Evolutionary conservation across 352 stramenopile species (phyloP).

Genomic region (Pythium aquatile): DNA sequence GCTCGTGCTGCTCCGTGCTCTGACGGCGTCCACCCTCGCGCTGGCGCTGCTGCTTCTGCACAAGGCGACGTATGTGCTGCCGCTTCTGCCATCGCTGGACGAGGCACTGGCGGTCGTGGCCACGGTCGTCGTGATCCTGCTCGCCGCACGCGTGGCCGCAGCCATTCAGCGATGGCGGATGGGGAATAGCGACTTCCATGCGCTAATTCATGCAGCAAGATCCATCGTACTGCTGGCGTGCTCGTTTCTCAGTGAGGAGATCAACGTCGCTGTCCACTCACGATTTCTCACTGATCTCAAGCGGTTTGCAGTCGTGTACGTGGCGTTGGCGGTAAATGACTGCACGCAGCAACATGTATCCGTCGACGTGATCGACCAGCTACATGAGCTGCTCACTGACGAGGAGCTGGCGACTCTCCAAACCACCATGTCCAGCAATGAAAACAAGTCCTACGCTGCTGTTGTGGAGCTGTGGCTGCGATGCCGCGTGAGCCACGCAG

Average conservation of each 20-base stretch:
- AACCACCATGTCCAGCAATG: constrained; percentile 36
- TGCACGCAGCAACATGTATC: constrained; percentile 38
- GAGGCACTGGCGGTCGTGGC: constrained; percentile 40
- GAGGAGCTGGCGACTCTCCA: constrained; percentile 41
- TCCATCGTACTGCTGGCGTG: constrained; percentile 34
- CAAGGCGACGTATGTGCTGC: neutral
- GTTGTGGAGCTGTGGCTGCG: constrained; percentile 64
- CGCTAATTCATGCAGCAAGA: constrained; percentile 40
- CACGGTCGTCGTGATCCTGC: constrained; percentile 38
- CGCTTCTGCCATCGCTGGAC: constrained; percentile 16
- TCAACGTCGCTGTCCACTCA: constrained; percentile 24
- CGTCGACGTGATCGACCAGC: constrained; percentile 26
- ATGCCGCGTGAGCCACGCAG: constrained; percentile 38
- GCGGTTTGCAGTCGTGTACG: constrained; percentile 54
- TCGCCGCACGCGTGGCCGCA: constrained; percentile 41
- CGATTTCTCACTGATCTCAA: constrained; percentile 62
- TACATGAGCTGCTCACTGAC: constrained; percentile 38
- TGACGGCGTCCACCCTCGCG: neutral
- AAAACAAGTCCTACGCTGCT: constrained; percentile 48
- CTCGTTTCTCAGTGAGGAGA: neutral
- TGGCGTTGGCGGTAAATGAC: constrained; percentile 59
- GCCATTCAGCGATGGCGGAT: constrained; percentile 47
- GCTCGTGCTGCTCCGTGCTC: constrained; percentile 1
- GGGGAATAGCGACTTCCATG: constrained; percentile 39
- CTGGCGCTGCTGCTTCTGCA: neutral